phyloP scores from a whole-genome alignment of 2,329 filamentous ascomycete genomes.

The Madurella fahalii region DNA sequence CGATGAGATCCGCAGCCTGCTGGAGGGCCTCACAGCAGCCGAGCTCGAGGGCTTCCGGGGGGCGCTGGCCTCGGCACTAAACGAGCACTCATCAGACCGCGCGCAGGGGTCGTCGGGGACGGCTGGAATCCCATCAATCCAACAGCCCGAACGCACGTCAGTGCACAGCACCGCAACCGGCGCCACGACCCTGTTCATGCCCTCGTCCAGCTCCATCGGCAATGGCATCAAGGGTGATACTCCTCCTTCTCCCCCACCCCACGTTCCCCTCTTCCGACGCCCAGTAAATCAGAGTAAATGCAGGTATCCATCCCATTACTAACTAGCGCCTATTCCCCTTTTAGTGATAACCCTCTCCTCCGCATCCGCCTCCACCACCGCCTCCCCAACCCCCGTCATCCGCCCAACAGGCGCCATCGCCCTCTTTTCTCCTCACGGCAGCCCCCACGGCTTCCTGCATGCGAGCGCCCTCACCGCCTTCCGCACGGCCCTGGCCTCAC shows the following conservation, averaged over 20 bases:
- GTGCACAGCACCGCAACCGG: constrained; percentile 46
- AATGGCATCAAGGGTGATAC: constrained; percentile 63
- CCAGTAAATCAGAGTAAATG: too few relatives aligned
- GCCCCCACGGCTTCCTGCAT: constrained; percentile 64
- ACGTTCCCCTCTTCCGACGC: not conserved
- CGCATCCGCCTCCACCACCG: constrained; percentile 19
- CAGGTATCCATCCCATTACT: not conserved
- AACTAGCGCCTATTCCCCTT: not conserved
- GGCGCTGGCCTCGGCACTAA: constrained; percentile 48
- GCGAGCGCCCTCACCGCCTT: constrained; percentile 75
- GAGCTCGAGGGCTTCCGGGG: constrained; percentile 52
- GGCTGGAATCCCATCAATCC: constrained; percentile 41
- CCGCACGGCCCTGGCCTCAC: constrained; percentile 69
- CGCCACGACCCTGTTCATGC: constrained; percentile 69
- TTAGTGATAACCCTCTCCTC: constrained; percentile 61
- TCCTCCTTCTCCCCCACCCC: not conserved
- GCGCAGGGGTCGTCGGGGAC: constrained; percentile 40
- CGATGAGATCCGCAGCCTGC: constrained; percentile 49
- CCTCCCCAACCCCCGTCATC: constrained; percentile 31
- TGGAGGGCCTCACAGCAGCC: constrained; percentile 49
- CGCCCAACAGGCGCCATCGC: constrained; percentile 64
- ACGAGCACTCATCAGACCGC: constrained; percentile 50
- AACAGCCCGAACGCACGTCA: constrained; percentile 53
- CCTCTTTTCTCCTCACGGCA: constrained; percentile 60
- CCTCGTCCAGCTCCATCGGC: constrained; percentile 58